Percentiles rank a stretch among this genome's conserved stretches.
Conservation (phyloP, 2,329 filamentous ascomycete species). For the Fusarium newnesense region DNA sequence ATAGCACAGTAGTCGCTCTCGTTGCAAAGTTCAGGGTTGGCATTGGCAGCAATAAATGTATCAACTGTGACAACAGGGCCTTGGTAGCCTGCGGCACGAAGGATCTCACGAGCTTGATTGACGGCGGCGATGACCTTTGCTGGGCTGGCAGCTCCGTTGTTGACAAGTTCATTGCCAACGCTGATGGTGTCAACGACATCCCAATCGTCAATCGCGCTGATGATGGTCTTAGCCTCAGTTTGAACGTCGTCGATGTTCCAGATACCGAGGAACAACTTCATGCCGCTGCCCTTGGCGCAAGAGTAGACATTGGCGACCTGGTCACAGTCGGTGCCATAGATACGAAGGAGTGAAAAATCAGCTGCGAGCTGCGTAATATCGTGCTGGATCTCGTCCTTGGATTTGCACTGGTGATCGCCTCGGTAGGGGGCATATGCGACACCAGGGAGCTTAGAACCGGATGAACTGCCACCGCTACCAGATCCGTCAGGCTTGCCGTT, state of each 20-base stretch:
- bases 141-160: conserved; percentile 66
- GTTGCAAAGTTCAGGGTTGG: conserved; percentile 75
- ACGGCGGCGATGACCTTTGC: conserved; percentile 68
- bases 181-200: conserved; percentile 74
- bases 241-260: conserved; percentile 70
- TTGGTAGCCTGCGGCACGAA: conserved; percentile 71
- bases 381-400: conserved; percentile 66
- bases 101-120: conserved; percentile 62
- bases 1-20: conserved; percentile 81
- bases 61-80: conserved; percentile 85
- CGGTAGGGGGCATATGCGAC: conserved; percentile 63
- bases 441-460: conserved; percentile 48
- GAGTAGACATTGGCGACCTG: conserved; percentile 72
- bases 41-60: conserved; percentile 75
- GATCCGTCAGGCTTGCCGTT: background rate
- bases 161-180: conserved; percentile 85
- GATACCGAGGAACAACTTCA: conserved; percentile 80
- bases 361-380: conserved; percentile 69
- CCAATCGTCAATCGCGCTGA: conserved; percentile 73
- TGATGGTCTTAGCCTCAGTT: conserved; percentile 69
- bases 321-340: conserved; percentile 84
- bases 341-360: conserved; percentile 72
- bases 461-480: background rate
- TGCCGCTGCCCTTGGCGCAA: conserved; percentile 70
- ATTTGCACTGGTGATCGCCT: conserved; percentile 72